These are phyloP conservation scores for Tuctoria greenei DNA, from an alignment of 176 grass and related monocot genomes.

Conservation along the genomic window DNA sequence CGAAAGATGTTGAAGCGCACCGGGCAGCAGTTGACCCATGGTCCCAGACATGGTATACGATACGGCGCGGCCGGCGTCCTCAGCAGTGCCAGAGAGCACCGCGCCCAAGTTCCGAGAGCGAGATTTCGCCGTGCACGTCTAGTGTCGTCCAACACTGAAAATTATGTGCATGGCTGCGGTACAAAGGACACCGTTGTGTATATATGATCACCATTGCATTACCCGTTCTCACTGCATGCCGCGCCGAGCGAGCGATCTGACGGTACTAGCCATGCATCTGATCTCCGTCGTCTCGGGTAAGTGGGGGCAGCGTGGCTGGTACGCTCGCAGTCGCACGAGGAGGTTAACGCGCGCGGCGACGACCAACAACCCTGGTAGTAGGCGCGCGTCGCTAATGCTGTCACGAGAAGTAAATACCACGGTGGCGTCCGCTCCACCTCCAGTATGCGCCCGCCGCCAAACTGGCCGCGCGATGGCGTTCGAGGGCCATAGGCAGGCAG, in stretches of 20 bases:
- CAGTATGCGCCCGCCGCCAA: background rate
- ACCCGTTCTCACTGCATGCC: no score
- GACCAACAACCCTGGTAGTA: constrained; percentile 24
- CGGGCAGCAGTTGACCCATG: background rate
- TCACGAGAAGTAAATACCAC: constrained; percentile 49
- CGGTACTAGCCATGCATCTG: no score
- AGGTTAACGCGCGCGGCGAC: background rate
- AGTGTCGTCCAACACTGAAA: background rate
- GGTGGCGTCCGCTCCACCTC: background rate
- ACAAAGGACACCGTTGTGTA: no score
- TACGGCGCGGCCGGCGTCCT: background rate
- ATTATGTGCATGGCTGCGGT: background rate
- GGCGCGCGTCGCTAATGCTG: constrained; percentile 31
- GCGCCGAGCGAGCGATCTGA: no score
- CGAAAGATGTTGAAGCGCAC: background rate
- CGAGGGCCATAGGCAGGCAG: background rate
- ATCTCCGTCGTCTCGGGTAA: no score
- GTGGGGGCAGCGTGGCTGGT: background rate
- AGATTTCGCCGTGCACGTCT: background rate
- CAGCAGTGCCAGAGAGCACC: no score
- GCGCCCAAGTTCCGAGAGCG: background rate
- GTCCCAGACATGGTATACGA: no score
- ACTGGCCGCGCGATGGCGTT: background rate
- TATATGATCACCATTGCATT: no score
- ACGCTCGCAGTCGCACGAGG: background rate